These are phyloP conservation scores for Cryphonectria radicalis DNA, from an alignment of 2,329 filamentous ascomycete genomes.

Conservation along the genomic window DNA sequence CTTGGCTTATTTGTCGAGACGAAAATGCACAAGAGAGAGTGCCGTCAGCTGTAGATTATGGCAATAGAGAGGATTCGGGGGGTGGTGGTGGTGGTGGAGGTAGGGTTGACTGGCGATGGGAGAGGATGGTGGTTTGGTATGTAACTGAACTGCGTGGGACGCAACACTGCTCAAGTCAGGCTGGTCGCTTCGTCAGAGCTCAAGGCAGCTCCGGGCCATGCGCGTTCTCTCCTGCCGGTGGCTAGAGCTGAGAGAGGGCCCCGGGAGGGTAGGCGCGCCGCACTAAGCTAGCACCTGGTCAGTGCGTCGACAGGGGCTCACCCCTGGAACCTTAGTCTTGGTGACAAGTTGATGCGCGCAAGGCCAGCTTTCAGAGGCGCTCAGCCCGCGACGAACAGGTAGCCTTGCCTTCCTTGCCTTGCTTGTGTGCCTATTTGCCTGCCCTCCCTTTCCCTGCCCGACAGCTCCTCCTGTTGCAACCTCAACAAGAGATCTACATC, in stretches of 20 bases:
- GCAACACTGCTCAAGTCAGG: conserved; percentile 15
- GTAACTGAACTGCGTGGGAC: conserved; percentile 8
- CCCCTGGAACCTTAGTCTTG: background rate
- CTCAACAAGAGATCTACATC: background rate
- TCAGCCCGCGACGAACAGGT: background rate
- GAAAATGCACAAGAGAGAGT: background rate
- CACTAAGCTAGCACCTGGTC: conserved; percentile 1
- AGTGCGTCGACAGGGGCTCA: background rate
- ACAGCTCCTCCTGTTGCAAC: background rate
- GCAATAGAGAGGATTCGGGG: conserved; percentile 4
- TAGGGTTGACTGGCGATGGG: conserved; percentile 13
- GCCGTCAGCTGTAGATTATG: background rate
- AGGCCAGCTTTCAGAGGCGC: conserved; percentile 14
- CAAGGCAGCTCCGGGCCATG: conserved; percentile 30
- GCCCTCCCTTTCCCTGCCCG: background rate
- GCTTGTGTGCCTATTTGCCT: background rate
- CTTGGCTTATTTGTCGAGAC: conserved; percentile 72
- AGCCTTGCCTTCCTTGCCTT: background rate
- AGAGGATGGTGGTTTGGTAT: conserved; percentile 11
- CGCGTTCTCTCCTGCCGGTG: conserved; percentile 29
- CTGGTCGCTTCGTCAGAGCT: conserved; percentile 26
- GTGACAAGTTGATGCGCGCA: background rate
- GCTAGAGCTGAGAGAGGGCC: conserved; percentile 3
- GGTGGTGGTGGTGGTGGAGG: background rate
- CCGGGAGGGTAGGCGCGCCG: background rate